Conservation (phyloP, 495 filamentous ascomycete genomes). For the Penicillium paradoxum region DNA sequence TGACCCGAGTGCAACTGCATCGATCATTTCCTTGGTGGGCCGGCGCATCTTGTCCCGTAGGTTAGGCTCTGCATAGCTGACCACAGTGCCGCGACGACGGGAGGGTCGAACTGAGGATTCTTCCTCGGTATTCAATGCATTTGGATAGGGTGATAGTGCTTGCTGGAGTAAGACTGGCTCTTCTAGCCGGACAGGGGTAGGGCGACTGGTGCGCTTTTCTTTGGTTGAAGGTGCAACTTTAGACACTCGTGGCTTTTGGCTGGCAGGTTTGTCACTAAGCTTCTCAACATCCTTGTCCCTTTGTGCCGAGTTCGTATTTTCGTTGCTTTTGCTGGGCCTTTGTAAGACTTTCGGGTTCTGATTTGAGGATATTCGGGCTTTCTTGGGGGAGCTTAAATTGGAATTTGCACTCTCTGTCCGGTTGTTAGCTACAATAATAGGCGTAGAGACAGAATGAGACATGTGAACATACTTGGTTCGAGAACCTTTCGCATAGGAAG, state of each 20-base stretch:
- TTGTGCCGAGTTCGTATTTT: constrained; percentile 15
- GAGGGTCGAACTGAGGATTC: constrained; percentile 49
- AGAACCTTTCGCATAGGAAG: constrained; percentile 47
- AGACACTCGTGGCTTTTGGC: constrained; percentile 8
- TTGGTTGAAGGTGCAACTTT: constrained; percentile 8
- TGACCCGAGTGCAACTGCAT: constrained; percentile 57
- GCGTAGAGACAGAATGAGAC: background rate
- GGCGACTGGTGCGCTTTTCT: constrained; percentile 12
- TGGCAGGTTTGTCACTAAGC: background rate
- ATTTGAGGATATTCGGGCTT: constrained; percentile 12
- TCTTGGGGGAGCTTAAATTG: constrained; percentile 31
- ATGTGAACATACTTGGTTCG: constrained; percentile 52
- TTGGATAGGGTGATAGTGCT: constrained; percentile 1
- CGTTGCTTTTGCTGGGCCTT: constrained; percentile 3
- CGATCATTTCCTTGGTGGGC: constrained; percentile 66
- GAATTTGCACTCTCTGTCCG: constrained; percentile 50
- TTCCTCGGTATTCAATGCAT: constrained; percentile 3
- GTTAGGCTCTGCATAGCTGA: constrained; percentile 86
- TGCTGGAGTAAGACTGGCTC: constrained; percentile 5
- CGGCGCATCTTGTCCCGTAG: constrained; percentile 84
- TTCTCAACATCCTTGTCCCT: constrained; percentile 15
- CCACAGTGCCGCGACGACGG: constrained; percentile 57
- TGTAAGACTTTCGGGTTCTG: constrained; percentile 12
- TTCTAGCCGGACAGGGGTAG: constrained; percentile 4
- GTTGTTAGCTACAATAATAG: constrained; percentile 19